Base-by-base conservation (phyloP, 148 eudicot species). In the Fallopia convolvulus region DNA sequence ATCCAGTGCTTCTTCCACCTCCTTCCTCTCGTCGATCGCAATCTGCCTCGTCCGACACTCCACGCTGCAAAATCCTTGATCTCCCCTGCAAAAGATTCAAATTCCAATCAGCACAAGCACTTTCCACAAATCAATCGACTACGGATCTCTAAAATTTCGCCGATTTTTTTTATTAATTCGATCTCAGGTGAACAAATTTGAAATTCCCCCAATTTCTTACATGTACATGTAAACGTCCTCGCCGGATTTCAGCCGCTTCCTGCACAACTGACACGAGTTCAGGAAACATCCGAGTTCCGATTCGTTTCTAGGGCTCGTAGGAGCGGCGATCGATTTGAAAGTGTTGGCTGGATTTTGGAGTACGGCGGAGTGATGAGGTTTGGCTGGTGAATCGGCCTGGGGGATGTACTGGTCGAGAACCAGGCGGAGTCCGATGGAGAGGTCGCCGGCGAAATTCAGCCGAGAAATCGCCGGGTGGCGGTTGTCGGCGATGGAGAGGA, bases 221-320 rank as follows among this genome's bases (percentile, higher is more conserved):
- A 83, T 89, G 78, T 87, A 89, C 93, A 89, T 89, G 71, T 83
- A 87, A 26, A 89, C 75, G 74, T 89, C 93, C 77, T 83, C 81
- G 72, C 84, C 84, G 41, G 77, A 81, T 53, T 80, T 75, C 52
- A 89, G 80, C 42, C 33, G 75, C 78, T 77, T 85, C 52, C 53
- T 66, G 82, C 93, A 89, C 15, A 84, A 84, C 48, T 66, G 66
- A 46, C 93, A 89, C 1, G 86, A 86, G 44, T 41, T 86, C 61
- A 86, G 85, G 32, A 83, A 80, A 7, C 65, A 58, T 11, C 17
- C 65, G 46, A 36, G 11, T 4, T 50, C 65, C 26, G 60, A 56
- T 30, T 20, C 77, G 6, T 75, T 75, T 32, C 58, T 17, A 39
- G 7, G 17, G 9, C 3, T 36, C 39, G 39, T 20, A 2, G 20